Evolutionary conservation across 2,329 filamentous ascomycete genomes (phyloP).

Genomic region (Fusarium torulosum): DNA sequence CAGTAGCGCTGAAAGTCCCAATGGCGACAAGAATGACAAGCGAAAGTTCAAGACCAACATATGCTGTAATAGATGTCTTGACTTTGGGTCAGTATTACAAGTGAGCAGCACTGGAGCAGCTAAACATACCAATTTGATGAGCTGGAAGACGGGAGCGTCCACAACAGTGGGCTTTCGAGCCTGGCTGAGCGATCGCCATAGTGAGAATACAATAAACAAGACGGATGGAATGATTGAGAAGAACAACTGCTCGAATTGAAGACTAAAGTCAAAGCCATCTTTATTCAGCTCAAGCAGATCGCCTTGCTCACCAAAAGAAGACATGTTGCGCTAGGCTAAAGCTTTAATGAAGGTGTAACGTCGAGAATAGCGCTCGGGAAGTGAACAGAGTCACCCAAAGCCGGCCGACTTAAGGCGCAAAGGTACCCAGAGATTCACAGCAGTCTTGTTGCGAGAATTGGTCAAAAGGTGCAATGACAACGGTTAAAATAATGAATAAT

Average conservation of each 20-base stretch:
- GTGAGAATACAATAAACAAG: constrained; percentile 54
- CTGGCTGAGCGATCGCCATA: constrained; percentile 52
- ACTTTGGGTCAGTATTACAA: background rate
- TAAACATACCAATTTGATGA: constrained; percentile 49
- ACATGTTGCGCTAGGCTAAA: background rate
- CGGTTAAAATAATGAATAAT: no score
- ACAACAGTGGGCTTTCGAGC: constrained; percentile 51
- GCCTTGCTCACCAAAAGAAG: background rate
- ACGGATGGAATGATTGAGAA: constrained; percentile 58
- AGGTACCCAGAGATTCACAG: no score
- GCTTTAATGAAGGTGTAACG: background rate
- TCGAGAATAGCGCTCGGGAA: no score
- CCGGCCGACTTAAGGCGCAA: no score
- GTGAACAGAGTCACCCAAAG: no score
- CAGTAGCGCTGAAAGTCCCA: constrained; percentile 9
- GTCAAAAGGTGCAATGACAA: no score
- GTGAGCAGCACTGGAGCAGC: no score
- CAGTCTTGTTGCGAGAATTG: background rate
- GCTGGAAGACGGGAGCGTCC: constrained; percentile 51
- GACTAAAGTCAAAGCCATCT: constrained; percentile 63
- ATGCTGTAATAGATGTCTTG: constrained; percentile 45
- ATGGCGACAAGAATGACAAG: constrained; percentile 50
- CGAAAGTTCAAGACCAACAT: constrained; percentile 51
- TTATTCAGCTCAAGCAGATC: constrained; percentile 1
- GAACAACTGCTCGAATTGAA: constrained; percentile 62